Evolutionary conservation across 768 basidiomycete genomes (phyloP), one percentile per base, ranked within the genome.

Genomic region (Kwoniella sp.): DNA sequence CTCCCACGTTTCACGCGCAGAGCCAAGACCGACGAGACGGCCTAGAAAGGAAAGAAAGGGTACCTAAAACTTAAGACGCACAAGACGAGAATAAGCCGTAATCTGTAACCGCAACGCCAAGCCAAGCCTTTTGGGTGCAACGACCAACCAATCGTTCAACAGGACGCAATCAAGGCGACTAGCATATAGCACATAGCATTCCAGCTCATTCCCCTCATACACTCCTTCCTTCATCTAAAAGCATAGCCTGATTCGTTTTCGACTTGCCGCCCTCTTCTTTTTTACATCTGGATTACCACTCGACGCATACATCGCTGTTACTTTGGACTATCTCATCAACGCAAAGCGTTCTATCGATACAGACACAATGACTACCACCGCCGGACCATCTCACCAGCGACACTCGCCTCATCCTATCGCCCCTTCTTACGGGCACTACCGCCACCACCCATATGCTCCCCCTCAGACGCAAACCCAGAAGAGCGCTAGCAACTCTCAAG

Each of bases 401-500:
- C 58, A 60, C 9, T 57, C 62, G n/a, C 62, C 55, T 52, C 63
- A 65, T 38, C 65, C 64, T 52, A 61, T 50, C 54, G 53, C 29
- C 17, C 45, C 65, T 4, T 48, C 69, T 3, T 53, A 62, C 5
- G 20, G 61, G 11, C 38, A 63, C 23, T 62, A 69, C 38, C 25
- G 73, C 29, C 73, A 74, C 55, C 73, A 75, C 63, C 73, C 73
- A 15, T 75, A 75, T 51, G 66, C 73, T n/a, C 56, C 56, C 12
- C 30, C 55, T 55, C 52, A 28, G 58, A 17, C 41, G 9, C 41
- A 45, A 45, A 17, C 41, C 20, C 41, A 63, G 23, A 45, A 23
- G 50, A 47, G 57, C 30, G 15, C 41, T 31, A 20, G 15, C 41
- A 45, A 45, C 41, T 45, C 41, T 20, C 41, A 45, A 45, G 11